Evolutionary conservation across 306 rosid genomes (phyloP), one percentile per base, ranked within the genome.

Genomic region (Delonix regia): DNA sequence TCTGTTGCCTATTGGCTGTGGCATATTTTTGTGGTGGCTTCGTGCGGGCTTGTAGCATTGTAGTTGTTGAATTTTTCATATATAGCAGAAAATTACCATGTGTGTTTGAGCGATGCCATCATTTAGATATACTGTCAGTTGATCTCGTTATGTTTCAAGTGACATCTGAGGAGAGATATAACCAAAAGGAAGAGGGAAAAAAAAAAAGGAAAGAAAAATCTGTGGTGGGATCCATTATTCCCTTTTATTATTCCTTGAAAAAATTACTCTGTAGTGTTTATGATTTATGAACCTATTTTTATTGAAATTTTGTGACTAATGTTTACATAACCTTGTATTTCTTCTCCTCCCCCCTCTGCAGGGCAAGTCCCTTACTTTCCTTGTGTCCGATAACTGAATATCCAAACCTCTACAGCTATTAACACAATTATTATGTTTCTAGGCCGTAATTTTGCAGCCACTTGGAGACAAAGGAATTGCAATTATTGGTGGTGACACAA

Each of bases 391-490:
- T 52, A 8, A 19, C 7, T 5, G 11, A 19, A 9, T 42, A n/a
- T 25, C 21, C 18, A 16, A 28, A 57, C 42, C 34, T 19, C 12
- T 16, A 24, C 22, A 12, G 33, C 33, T 68, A 48, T 28, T 69
- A 5, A 41, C 39, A 25, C 52, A 19, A 33, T 67, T 77, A 63
- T 78, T 73, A 62, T 78, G 73, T 82, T 78, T 66, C 25, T 86
- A 93, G 99, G 96, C 98, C 74, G 94, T 93, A 72, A 93, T 95
- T 75, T 86, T 95, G 85, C 99, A 93, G 81, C 99, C 99, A 81
- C 97, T 95, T 76, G 98, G 96, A 79, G 94, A 93, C 69, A 91
- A 83, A 79, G 98, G 99, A 48, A 84, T 95, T 81, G 94, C 92
- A 62, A 83, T 95, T 78, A 71, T 95, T 76, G 97, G 98, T 9